Conservation (phyloP, 805 yeast genomes). For the Suhomyces sp. region DNA sequence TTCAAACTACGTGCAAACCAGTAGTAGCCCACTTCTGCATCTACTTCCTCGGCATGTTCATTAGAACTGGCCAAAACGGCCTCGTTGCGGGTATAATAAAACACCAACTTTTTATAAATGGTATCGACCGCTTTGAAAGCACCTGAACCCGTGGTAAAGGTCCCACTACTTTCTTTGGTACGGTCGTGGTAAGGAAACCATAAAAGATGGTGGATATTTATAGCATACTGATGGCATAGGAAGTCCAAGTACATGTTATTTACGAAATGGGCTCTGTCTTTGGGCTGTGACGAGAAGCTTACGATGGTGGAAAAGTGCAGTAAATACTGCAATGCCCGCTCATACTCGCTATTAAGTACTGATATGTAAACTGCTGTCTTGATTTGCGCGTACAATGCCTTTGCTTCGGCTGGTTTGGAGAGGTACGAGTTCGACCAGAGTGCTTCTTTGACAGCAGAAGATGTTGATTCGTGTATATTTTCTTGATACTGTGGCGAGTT, state of each 20-base stretch:
- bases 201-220: constrained; percentile 18
- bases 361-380: constrained; percentile 7
- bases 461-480: background rate
- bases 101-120: constrained; percentile 20
- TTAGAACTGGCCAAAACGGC: constrained; percentile 8
- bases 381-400: constrained; percentile 1
- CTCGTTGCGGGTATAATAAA: constrained; percentile 22
- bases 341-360: constrained; percentile 18
- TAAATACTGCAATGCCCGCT: constrained; percentile 16
- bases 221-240: constrained; percentile 23
- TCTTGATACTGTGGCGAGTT: background rate
- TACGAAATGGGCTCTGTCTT: constrained; percentile 16
- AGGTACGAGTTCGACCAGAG: background rate
- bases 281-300: constrained; percentile 26
- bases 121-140: constrained; percentile 10
- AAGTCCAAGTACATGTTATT: constrained; percentile 28
- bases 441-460: background rate
- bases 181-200: constrained; percentile 18
- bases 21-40: constrained; percentile 21
- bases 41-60: background rate
- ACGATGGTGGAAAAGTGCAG: constrained; percentile 15
- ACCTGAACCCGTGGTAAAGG: background rate
- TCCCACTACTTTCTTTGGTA: background rate
- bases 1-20: constrained; percentile 20
- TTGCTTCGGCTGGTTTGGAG: background rate